A percentile compares a stretch with the other conserved stretches of the same genome.
Evolutionary conservation across 2,329 filamentous ascomycete genomes (phyloP).

Genomic region (Cladosporium sp.): DNA sequence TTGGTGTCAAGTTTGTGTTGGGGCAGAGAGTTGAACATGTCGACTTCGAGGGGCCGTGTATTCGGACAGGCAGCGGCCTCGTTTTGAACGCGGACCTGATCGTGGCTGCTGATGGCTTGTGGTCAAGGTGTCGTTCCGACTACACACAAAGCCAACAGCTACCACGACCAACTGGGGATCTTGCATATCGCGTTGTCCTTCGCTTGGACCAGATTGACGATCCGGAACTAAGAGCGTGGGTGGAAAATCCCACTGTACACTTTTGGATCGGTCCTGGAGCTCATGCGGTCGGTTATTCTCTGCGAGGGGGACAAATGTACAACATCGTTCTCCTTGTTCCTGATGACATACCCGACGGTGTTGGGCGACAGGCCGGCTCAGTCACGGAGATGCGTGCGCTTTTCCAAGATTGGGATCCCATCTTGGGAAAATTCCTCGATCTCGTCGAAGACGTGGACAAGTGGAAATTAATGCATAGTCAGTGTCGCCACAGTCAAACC

Average conservation of each 20-base stretch:
- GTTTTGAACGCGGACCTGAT: conserved; percentile 51
- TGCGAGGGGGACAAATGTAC: conserved; percentile 58
- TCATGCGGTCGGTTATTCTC: conserved; percentile 62
- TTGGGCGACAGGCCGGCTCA: conserved; percentile 46
- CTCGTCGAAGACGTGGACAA: conserved; percentile 61
- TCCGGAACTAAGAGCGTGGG: conserved; percentile 49
- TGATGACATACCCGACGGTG: conserved; percentile 57
- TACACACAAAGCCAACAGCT: conserved; percentile 38
- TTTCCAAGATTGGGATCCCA: conserved; percentile 62
- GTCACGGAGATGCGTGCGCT: conserved; percentile 53
- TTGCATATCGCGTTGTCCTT: conserved; percentile 63
- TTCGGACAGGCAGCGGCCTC: conserved; percentile 43
- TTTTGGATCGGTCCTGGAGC: conserved; percentile 60
- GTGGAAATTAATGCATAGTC: conserved; percentile 64
- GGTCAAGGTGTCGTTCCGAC: conserved; percentile 57
- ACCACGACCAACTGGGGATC: conserved; percentile 59
- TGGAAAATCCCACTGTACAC: conserved; percentile 48
- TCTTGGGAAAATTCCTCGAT: conserved; percentile 43
- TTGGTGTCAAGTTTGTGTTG: conserved; percentile 55
- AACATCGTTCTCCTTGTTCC: conserved; percentile 66
- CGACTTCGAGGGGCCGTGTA: conserved; percentile 46
- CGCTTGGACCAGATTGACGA: conserved; percentile 49
- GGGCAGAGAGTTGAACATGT: conserved; percentile 50
- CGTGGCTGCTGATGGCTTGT: conserved; percentile 63
- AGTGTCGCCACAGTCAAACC: conserved; percentile 44